Percentiles rank a stretch among this genome's conserved stretches.
Conservation (phyloP, 2,329 filamentous ascomycete genomes). For the Monosporascus sp. region DNA sequence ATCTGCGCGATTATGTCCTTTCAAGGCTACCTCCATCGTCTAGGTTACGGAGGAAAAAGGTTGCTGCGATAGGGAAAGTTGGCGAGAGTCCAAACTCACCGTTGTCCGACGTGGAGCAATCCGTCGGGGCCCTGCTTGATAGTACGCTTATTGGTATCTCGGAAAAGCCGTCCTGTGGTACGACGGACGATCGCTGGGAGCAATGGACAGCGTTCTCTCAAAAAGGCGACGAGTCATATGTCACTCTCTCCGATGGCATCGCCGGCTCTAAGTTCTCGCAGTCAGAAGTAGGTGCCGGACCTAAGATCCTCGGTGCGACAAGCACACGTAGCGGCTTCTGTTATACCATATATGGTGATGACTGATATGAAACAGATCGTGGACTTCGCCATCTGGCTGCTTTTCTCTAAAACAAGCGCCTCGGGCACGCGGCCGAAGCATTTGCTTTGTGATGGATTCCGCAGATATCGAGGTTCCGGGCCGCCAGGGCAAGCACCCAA, state of each 20-base stretch:
- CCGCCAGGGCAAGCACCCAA: constrained; percentile 23
- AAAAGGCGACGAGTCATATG: constrained; percentile 51
- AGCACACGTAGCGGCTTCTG: constrained; percentile 6
- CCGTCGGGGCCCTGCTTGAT: constrained; percentile 60
- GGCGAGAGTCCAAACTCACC: constrained; percentile 8
- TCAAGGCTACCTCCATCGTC: constrained; percentile 62
- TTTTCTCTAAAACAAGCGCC: constrained; percentile 59
- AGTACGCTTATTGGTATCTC: constrained; percentile 59
- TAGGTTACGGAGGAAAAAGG: constrained; percentile 54
- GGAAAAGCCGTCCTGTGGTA: constrained; percentile 23
- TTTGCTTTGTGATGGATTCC: constrained; percentile 79
- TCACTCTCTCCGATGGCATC: constrained; percentile 46
- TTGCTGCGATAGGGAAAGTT: constrained; percentile 39
- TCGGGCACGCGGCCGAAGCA: constrained; percentile 57
- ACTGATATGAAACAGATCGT: constrained; percentile 52
- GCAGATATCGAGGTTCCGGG: constrained; percentile 36
- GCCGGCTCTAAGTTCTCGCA: constrained; percentile 49
- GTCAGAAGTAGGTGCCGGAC: constrained; percentile 50
- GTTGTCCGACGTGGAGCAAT: constrained; percentile 30
- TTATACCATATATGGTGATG: not conserved
- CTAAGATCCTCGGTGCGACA: not conserved
- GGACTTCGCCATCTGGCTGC: constrained; percentile 70
- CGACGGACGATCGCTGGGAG: constrained; percentile 40
- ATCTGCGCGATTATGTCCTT: constrained; percentile 67
- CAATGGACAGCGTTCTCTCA: constrained; percentile 61